Evolutionary conservation across 768 basidiomycete species (phyloP).

Genomic region (Fomitopsis serialis): DNA sequence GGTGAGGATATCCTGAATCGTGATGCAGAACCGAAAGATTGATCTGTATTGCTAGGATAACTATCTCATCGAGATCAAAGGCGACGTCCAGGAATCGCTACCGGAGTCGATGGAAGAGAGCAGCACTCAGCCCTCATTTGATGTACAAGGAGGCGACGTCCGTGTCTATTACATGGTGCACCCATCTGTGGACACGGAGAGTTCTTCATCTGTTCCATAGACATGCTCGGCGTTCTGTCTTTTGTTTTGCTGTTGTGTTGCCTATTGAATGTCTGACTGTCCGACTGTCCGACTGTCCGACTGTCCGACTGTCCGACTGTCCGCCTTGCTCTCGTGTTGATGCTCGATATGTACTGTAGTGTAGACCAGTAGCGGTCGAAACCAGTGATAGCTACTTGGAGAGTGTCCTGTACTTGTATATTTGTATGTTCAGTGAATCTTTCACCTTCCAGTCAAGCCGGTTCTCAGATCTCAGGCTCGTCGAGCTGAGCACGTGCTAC

Average conservation of each 20-base stretch:
- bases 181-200: slow-evolving; percentile 76
- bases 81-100: slow-evolving; percentile 78
- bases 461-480: too few species aligned
- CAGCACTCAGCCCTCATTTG: slow-evolving; percentile 44
- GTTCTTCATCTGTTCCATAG: slow-evolving; percentile 29
- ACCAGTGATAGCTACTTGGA: too few species aligned
- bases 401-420: too few species aligned
- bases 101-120: slow-evolving; percentile 58
- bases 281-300: neutral
- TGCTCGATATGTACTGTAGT: neutral
- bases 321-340: neutral
- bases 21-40: neutral
- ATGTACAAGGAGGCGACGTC: slow-evolving; percentile 44
- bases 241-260: too few species aligned
- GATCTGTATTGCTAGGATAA: slow-evolving; percentile 51
- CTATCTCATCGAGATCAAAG: slow-evolving; percentile 77
- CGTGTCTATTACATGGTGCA: slow-evolving; percentile 89
- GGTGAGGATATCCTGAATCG: slow-evolving; percentile 37
- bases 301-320: neutral
- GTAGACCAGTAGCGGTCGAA: too few species aligned
- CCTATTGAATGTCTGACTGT: too few species aligned
- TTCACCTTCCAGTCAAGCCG: too few species aligned
- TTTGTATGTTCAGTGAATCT: too few species aligned
- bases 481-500: too few species aligned
- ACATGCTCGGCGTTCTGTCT: too few species aligned